Percentiles rank a stretch among this genome's conserved stretches.
These are phyloP conservation scores for Ophiostoma novo-ulmi DNA, from an alignment of 2,329 filamentous ascomycete genomes.

Conservation along the genomic window DNA sequence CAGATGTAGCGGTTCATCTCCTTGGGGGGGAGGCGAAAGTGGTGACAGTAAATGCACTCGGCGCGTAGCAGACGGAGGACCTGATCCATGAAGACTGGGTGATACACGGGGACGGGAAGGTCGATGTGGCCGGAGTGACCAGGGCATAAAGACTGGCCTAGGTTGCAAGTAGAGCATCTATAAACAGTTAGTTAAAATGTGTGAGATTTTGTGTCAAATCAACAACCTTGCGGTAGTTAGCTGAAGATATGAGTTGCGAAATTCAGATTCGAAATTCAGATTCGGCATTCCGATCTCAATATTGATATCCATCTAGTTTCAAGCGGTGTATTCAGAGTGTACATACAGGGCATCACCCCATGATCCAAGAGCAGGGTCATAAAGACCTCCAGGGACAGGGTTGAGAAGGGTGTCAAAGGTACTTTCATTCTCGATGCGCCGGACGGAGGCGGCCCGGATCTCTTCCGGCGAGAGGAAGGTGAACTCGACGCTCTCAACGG, in stretches of 20 bases:
- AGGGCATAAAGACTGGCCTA: constrained; percentile 74
- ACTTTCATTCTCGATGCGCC: constrained; percentile 84
- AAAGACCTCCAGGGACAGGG: constrained; percentile 82
- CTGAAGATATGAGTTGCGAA: background rate
- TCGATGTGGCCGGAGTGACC: constrained; percentile 95
- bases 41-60: constrained; percentile 86
- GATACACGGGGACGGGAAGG: constrained; percentile 86
- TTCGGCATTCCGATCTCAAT: background rate
- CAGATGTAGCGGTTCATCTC: constrained; percentile 75
- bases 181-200: background rate
- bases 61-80: constrained; percentile 77
- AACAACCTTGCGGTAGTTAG: background rate
- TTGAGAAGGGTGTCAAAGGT: constrained; percentile 93
- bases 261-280: background rate
- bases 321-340: background rate
- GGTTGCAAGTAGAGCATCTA: constrained; percentile 88
- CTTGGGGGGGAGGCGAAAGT: constrained; percentile 71
- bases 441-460: constrained; percentile 84
- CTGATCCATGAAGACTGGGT: constrained; percentile 95
- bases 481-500: constrained; percentile 85
- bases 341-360: constrained; percentile 79
- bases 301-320: background rate
- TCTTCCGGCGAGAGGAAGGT: constrained; percentile 75
- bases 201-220: background rate
- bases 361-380: constrained; percentile 85